These are phyloP conservation scores for Dipodascus albidus DNA, from an alignment of 805 yeast genomes.

Conservation along the genomic window DNA sequence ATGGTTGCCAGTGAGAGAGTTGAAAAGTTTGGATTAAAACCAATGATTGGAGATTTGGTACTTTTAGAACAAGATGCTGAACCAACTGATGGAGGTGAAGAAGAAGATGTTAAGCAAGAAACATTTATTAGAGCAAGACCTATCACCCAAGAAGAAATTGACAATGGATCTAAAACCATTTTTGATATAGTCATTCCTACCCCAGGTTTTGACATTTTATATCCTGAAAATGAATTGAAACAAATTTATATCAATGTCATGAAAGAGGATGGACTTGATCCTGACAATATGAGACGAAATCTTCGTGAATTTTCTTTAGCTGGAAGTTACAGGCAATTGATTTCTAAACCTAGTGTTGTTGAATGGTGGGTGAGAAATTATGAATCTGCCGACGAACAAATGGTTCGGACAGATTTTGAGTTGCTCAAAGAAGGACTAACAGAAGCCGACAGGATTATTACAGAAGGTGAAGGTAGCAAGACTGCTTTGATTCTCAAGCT, in stretches of 20 bases:
- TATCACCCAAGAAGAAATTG: constrained; percentile 64
- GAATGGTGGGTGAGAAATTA: constrained; percentile 56
- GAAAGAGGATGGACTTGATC: constrained; percentile 72
- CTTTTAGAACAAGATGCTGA: constrained; percentile 32
- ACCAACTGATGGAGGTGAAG: constrained; percentile 24
- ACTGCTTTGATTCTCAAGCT: constrained; percentile 66
- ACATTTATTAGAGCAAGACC: constrained; percentile 56
- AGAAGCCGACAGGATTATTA: constrained; percentile 10
- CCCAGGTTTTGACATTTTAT: constrained; percentile 87
- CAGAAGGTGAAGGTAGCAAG: constrained; percentile 32
- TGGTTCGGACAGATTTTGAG: constrained; percentile 72
- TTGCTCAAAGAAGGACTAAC: constrained; percentile 27
- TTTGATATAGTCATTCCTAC: constrained; percentile 89
- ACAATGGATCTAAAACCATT: constrained; percentile 45
- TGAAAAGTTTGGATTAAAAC: constrained; percentile 52
- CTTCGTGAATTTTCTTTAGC: constrained; percentile 83
- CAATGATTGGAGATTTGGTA: constrained; percentile 77
- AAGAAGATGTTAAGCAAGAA: constrained; percentile 57
- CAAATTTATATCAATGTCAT: constrained; percentile 58
- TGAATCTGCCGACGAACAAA: constrained; percentile 49
- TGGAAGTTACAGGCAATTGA: constrained; percentile 73
- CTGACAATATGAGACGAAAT: constrained; percentile 71
- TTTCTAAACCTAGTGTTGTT: constrained; percentile 53
- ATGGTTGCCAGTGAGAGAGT: constrained; percentile 68
- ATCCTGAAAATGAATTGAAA: constrained; percentile 60